Base-by-base conservation (phyloP, 306 rosid genomes). In the Castanea crenata region DNA sequence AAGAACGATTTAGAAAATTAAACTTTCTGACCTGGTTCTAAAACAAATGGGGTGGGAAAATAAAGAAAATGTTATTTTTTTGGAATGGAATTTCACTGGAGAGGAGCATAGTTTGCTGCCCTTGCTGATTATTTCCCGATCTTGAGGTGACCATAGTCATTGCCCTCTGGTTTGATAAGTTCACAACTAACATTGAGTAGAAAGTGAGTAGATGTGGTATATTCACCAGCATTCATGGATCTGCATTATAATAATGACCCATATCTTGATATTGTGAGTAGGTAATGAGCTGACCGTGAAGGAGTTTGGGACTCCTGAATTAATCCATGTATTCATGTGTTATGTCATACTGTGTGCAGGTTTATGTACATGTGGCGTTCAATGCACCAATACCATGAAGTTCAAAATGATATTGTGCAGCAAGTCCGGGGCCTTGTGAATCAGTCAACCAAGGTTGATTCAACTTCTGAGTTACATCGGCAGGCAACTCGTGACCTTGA, bases 401-500 rank as follows among this genome's bases (percentile, higher is more conserved):
- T 90, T 76, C 99, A 96, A 79, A 91, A 90, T 86, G 76, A 89
- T 90, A 91, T 96, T 34, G 97, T 96, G 76, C 97, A 96, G 81
- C 99, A 96, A 88, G 99, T 96, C 73, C 92, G 89, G 5, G 98
- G 99, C 58, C 98, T 96, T 19, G 97, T 91, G 76, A 93, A 89
- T 85, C 70, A 54, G 80, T 80, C 93, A 52, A 56, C 91, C 23
- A 88, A 90, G 73, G 96, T 91, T 16, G 88, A 85, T 79, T 88
- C 96, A 21, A 96, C 99, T 76, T 89, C 99, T 7, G 99, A 93
- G 61, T 85, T 90, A 71, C 99, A 96, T 68, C 89, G 96, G 79
- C 99, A 93, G 89, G 98, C 98, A 18, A 96, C 99, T 49, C 91
- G 96, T 7, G 97, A 96, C 85, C 98, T 96, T 15, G 99, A 96